Evolutionary conservation across 352 stramenopile species (phyloP).

Genomic region (Hyphochytrium catenoides): DNA sequence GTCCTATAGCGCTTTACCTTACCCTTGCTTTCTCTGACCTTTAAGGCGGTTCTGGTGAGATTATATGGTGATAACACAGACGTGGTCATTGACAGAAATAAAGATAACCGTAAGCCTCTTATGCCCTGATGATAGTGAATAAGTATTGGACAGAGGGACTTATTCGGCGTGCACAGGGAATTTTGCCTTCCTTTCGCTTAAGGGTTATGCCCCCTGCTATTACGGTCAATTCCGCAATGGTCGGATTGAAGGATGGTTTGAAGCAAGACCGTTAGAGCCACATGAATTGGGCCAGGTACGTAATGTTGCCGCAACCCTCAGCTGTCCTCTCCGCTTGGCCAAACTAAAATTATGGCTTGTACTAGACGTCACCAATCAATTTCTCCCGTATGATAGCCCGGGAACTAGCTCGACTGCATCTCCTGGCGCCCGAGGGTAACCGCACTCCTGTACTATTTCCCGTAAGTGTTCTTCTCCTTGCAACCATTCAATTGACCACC

Average conservation of each 20-base stretch:
- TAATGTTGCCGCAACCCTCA: no score
- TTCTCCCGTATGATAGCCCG: conserved; percentile 57
- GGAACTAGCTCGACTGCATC: conserved; percentile 63
- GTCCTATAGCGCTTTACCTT: background rate
- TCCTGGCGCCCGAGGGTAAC: conserved; percentile 40
- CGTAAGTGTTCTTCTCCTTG: no score
- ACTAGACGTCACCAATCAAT: conserved; percentile 29
- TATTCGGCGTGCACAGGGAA: conserved; percentile 19
- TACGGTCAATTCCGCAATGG: conserved; percentile 72
- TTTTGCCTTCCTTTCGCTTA: conserved; percentile 49
- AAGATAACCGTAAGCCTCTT: conserved; percentile 51
- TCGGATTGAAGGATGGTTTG: conserved; percentile 68
- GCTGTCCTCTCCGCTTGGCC: background rate
- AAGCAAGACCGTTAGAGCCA: conserved; percentile 45
- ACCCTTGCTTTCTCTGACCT: background rate
- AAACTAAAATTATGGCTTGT: background rate
- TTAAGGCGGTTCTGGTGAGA: conserved; percentile 52
- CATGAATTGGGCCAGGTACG: conserved; percentile 47
- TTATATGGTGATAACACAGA: conserved; percentile 78
- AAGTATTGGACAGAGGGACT: background rate
- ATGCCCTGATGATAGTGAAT: background rate
- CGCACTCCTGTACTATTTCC: no score
- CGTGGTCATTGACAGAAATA: conserved; percentile 67
- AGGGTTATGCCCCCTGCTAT: conserved; percentile 62
- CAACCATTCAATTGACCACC: no score